These are phyloP conservation scores for Aspergillus brasiliensis DNA, from an alignment of 2,329 filamentous ascomycete genomes.

Conservation along the genomic window DNA sequence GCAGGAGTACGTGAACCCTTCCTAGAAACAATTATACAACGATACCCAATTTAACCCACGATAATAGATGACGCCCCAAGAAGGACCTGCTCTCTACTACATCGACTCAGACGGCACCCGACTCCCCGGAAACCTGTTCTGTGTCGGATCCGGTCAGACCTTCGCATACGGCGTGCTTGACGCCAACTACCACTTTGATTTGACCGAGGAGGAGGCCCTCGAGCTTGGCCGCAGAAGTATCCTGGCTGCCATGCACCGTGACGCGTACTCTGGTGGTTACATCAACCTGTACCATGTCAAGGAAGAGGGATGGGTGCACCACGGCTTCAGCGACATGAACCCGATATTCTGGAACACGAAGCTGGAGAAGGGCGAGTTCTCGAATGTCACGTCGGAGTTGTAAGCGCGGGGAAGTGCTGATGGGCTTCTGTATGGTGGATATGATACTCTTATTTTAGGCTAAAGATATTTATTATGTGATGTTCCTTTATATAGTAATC, in stretches of 20 bases:
- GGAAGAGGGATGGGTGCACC: constrained; percentile 98
- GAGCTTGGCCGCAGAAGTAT: constrained; percentile 91
- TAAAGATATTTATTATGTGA: constrained; percentile 11
- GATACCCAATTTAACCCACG: neutral
- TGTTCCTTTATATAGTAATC: neutral
- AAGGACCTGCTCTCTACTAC: constrained; percentile 97
- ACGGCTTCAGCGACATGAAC: constrained; percentile 97
- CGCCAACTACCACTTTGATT: constrained; percentile 88
- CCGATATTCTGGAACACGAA: constrained; percentile 99
- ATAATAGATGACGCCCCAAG: constrained; percentile 62
- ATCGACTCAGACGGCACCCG: constrained; percentile 97
- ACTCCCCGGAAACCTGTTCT: constrained; percentile 92
- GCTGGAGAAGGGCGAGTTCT: constrained; percentile 97
- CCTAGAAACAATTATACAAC: neutral
- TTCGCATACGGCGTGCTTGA: constrained; percentile 98
- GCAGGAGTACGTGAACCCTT: constrained; percentile 77
- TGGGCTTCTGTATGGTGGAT: constrained; percentile 17
- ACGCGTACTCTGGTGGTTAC: constrained; percentile 97
- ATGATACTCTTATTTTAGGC: constrained; percentile 17
- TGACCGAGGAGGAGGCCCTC: constrained; percentile 83
- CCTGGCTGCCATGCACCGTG: constrained; percentile 90
- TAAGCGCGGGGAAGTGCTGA: constrained; percentile 20
- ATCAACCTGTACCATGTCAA: constrained; percentile 99
- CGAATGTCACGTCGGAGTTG: constrained; percentile 82
- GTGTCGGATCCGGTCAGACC: constrained; percentile 95